A percentile compares a stretch with the other conserved stretches of the same genome.
phyloP scores from a whole-genome alignment of 257 asterid genomes.

The Rhazya stricta region DNA sequence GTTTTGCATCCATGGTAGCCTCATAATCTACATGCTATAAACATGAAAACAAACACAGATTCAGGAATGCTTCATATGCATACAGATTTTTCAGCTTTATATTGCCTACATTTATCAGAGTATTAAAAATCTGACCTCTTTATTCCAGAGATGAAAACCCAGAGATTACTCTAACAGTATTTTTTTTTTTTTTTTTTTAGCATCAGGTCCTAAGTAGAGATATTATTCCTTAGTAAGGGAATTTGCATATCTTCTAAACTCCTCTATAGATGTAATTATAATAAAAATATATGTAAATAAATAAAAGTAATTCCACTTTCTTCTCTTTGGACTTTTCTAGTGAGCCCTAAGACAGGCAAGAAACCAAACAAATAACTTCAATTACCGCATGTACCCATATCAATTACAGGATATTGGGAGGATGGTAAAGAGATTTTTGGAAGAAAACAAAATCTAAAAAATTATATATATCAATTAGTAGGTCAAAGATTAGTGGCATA shows the following conservation, averaged over 20 bases:
- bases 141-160: neutral
- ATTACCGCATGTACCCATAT: neutral
- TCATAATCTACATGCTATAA: slow-evolving; percentile 85
- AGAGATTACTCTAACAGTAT: neutral
- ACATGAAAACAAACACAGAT: slow-evolving; percentile 11
- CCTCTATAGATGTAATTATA: neutral
- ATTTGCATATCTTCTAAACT: neutral
- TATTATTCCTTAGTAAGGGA: neutral
- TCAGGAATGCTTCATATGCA: neutral
- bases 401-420: neutral
- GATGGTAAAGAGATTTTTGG: neutral
- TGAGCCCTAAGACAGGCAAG: neutral
- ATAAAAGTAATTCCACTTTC: neutral
- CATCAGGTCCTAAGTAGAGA: neutral
- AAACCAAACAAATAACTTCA: neutral
- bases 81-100: neutral
- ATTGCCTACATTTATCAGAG: neutral
- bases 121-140: neutral
- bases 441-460: too few relatives aligned
- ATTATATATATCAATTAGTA: too few relatives aligned
- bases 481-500: too few relatives aligned
- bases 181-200: too few relatives aligned
- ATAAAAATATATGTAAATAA: neutral
- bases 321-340: too few relatives aligned
- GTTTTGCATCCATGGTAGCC: slow-evolving; percentile 77